phyloP scores from a whole-genome alignment of 2,329 filamentous ascomycete genomes.

The Aspergillus tamarii region DNA sequence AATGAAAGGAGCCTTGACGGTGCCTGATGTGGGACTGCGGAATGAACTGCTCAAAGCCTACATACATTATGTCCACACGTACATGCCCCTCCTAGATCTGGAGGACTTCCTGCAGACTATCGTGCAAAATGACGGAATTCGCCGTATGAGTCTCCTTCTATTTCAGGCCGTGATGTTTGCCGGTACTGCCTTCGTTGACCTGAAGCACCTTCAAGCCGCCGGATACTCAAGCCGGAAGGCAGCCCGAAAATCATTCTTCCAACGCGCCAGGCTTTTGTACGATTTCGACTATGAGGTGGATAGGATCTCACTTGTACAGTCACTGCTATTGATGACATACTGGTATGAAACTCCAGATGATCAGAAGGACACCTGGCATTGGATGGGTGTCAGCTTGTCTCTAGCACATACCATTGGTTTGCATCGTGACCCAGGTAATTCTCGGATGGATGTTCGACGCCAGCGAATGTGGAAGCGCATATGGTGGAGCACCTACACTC shows the following conservation, averaged over 20 bases:
- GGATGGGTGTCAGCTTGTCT: conserved; percentile 96
- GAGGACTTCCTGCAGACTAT: conserved; percentile 62
- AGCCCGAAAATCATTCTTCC: conserved; percentile 85
- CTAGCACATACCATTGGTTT: conserved; percentile 91
- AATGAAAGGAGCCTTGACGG: conserved; percentile 79
- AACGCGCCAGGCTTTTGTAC: conserved; percentile 85
- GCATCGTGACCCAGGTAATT: conserved; percentile 80
- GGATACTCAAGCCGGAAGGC: conserved; percentile 79
- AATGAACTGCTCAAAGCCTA: conserved; percentile 82
- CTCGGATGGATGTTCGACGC: conserved; percentile 71
- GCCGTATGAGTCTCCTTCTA: conserved; percentile 78
- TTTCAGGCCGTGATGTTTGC: conserved; percentile 97
- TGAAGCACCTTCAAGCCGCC: conserved; percentile 72
- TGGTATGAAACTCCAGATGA: conserved; percentile 98
- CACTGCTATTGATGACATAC: conserved; percentile 88
- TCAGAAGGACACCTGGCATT: conserved; percentile 97
- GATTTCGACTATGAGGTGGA: conserved; percentile 95
- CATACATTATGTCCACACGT: conserved; percentile 88
- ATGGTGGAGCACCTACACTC: conserved; percentile 98
- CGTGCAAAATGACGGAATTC: conserved; percentile 68
- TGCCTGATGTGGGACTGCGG: conserved; percentile 72
- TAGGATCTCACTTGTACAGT: conserved; percentile 84
- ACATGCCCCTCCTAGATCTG: conserved; percentile 82
- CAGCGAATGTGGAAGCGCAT: conserved; percentile 91
- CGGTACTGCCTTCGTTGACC: conserved; percentile 84